Percentiles rank a stretch among this genome's conserved stretches.
Conservation (phyloP, 768 basidiomycete genomes). For the Neoboletus subvelutipes region DNA sequence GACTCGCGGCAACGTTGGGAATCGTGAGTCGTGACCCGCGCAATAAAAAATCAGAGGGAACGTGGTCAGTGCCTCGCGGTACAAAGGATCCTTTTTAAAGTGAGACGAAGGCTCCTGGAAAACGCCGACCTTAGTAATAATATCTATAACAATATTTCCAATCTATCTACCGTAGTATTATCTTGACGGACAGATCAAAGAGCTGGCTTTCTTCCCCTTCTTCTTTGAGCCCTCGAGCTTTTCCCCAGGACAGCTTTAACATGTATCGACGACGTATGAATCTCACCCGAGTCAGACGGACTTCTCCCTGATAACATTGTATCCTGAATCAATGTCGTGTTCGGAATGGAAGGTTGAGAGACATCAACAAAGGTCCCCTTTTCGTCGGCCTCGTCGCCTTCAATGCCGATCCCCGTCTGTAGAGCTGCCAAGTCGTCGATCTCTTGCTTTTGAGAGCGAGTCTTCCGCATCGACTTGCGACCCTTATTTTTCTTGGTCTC, state of each 20-base stretch:
- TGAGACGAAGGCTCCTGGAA: neutral
- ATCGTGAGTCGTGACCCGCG: neutral
- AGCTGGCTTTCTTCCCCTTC: neutral
- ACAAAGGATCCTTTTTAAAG: neutral
- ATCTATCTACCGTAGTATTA: neutral
- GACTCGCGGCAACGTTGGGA: neutral
- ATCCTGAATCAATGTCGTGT: neutral
- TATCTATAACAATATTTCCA: neutral
- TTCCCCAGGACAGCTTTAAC: neutral
- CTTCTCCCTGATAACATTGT: neutral
- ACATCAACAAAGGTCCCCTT: neutral
- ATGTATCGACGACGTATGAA: neutral
- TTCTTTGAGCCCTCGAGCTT: neutral
- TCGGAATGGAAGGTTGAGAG: neutral
- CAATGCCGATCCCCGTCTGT: slow-evolving; percentile 3
- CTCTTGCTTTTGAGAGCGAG: slow-evolving; percentile 26
- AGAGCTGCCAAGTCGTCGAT: slow-evolving; percentile 29
- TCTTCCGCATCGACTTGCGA: slow-evolving; percentile 36
- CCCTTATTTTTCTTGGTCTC: slow-evolving; percentile 46
- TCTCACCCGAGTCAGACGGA: neutral
- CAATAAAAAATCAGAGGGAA: neutral
- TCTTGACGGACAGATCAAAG: neutral
- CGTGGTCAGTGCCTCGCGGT: neutral
- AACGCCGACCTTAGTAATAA: slow-evolving; percentile 11
- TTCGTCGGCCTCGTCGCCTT: neutral